Conservation (phyloP, 1,284 basidiomycete species). For the Omphalotus olearius region DNA sequence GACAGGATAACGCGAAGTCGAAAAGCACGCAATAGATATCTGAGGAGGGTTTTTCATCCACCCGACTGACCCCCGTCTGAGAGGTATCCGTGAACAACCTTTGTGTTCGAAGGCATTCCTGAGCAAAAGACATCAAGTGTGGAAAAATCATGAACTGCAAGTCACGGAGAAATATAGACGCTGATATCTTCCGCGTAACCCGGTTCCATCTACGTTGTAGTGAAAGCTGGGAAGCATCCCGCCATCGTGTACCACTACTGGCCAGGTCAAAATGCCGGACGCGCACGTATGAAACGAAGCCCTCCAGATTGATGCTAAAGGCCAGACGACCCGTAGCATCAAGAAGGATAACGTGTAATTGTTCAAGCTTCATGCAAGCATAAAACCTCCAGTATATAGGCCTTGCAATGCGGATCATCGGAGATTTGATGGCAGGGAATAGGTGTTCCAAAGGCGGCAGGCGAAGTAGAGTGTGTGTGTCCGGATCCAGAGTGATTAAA, state of each 20-base stretch:
- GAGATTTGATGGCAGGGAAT: constrained; percentile 20
- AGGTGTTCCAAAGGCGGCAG: constrained; percentile 29
- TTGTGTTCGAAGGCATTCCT: constrained; percentile 49
- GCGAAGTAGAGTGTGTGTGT: constrained; percentile 26
- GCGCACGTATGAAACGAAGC: constrained; percentile 24
- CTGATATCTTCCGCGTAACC: constrained; percentile 31
- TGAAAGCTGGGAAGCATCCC: constrained; percentile 39
- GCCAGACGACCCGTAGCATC: constrained; percentile 23
- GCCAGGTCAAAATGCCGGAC: constrained; percentile 28
- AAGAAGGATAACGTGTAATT: constrained; percentile 25
- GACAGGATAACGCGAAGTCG: constrained; percentile 32
- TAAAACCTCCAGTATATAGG: constrained; percentile 5
- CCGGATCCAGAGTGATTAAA: constrained; percentile 42
- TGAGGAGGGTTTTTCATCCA: too few species aligned
- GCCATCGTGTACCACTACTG: constrained; percentile 22
- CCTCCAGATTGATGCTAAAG: constrained; percentile 26
- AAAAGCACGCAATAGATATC: constrained; percentile 9
- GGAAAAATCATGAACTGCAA: constrained; percentile 51
- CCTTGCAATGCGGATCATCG: not conserved
- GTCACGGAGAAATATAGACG: constrained; percentile 38
- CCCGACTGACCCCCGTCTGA: too few species aligned
- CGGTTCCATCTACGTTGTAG: constrained; percentile 30
- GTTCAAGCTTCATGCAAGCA: constrained; percentile 23
- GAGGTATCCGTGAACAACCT: constrained; percentile 23
- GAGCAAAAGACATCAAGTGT: constrained; percentile 59